phyloP scores from a whole-genome alignment of 257 asterid species.

The Dorcoceras hygrometricum region DNA sequence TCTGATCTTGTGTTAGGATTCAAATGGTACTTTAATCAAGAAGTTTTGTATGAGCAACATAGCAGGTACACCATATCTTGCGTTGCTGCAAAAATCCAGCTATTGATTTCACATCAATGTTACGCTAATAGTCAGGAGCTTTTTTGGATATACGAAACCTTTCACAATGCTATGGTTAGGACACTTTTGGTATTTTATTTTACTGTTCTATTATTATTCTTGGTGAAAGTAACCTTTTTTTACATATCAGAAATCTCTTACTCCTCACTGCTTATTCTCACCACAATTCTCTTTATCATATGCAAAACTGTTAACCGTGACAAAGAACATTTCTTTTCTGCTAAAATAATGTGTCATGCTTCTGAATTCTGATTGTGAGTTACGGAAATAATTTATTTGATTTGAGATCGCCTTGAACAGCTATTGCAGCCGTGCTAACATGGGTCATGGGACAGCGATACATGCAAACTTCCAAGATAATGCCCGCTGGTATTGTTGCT shows the following conservation, averaged over 20 bases:
- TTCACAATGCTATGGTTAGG: not conserved
- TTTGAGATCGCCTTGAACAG: conserved; percentile 38
- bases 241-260: no score
- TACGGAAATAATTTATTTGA: conserved; percentile 2
- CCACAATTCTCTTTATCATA: not conserved
- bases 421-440: conserved; percentile 61
- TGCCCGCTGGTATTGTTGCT: conserved; percentile 97
- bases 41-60: not conserved
- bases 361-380: not conserved
- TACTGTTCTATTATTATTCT: not conserved
- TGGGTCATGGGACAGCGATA: conserved; percentile 85
- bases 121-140: not conserved
- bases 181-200: not conserved
- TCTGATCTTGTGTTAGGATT: not conserved
- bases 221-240: not conserved
- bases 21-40: not conserved
- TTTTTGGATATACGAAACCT: not conserved
- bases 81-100: not conserved
- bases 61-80: not conserved
- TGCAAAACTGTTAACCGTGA: no score
- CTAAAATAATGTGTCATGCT: not conserved
- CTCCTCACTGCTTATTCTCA: no score
- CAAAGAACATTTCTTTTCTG: not conserved
- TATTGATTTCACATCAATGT: not conserved
- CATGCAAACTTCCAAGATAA: conserved; percentile 70